Percentiles rank a stretch among this genome's conserved stretches.
Conservation (phyloP, 2,329 filamentous ascomycete species). For the Cladosporium velox region DNA sequence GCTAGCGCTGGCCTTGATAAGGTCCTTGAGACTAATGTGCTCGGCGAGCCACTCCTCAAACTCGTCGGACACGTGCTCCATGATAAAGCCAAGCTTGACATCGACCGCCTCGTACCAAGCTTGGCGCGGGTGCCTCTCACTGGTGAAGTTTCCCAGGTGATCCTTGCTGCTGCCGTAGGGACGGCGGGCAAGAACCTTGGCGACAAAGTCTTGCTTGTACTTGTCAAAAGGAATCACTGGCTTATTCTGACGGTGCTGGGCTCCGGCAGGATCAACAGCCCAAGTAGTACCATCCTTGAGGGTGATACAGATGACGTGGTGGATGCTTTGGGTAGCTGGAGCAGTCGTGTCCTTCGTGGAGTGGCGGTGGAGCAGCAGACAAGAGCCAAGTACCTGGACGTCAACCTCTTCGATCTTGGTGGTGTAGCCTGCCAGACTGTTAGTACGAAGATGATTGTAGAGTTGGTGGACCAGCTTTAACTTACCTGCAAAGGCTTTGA, state of each 20-base stretch:
- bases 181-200: neutral
- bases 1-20: neutral
- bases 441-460: neutral
- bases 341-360: neutral
- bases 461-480: neutral
- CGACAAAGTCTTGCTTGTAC: conserved; percentile 12
- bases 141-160: neutral
- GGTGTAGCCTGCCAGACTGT: neutral
- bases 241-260: conserved; percentile 25
- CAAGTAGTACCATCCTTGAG: conserved; percentile 22
- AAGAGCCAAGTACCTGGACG: neutral
- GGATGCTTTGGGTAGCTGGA: neutral
- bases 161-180: neutral
- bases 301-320: conserved; percentile 20
- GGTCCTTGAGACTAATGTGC: neutral
- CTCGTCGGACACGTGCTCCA: neutral
- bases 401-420: neutral
- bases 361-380: neutral
- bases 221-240: conserved; percentile 14
- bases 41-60: neutral
- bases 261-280: conserved; percentile 25
- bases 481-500: neutral
- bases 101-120: neutral
- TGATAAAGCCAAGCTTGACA: neutral
- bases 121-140: neutral